Evolutionary conservation across 495 filamentous ascomycete species (phyloP).

Genomic region (Sordaria brevicollis): DNA sequence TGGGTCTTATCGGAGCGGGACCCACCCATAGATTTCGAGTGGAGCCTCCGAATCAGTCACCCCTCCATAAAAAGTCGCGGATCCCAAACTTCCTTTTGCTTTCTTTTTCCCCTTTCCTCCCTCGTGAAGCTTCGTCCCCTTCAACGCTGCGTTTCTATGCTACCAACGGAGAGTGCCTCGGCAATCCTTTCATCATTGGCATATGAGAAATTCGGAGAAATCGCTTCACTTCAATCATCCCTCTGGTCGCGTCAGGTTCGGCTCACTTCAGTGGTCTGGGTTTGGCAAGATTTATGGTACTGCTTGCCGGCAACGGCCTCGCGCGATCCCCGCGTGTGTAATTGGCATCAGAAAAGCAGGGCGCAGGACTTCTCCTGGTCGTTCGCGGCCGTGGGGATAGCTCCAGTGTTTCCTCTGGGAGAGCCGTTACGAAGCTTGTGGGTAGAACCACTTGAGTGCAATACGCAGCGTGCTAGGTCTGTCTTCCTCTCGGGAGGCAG

Average conservation of each 20-base stretch:
- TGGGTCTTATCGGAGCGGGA: background rate
- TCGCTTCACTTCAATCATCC: background rate
- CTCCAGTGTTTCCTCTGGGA: conserved; percentile 10
- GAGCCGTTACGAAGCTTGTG: conserved; percentile 18
- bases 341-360: conserved; percentile 20
- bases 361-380: background rate
- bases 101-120: background rate
- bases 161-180: background rate
- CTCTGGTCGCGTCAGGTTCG: background rate
- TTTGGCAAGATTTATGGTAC: background rate
- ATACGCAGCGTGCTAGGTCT: conserved; percentile 11
- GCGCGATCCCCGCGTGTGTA: conserved; percentile 8
- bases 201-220: background rate
- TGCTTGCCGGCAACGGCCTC: conserved; percentile 16
- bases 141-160: background rate
- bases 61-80: background rate
- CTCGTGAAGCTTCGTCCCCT: background rate
- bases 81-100: background rate
- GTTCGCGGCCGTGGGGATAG: background rate
- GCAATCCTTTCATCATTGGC: background rate
- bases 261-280: background rate
- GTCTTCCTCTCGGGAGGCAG: background rate
- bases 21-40: background rate
- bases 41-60: background rate
- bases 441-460: conserved; percentile 13